phyloP scores from a whole-genome alignment of 169 alveolate genomes.

The Amoebophrya sp. region DNA sequence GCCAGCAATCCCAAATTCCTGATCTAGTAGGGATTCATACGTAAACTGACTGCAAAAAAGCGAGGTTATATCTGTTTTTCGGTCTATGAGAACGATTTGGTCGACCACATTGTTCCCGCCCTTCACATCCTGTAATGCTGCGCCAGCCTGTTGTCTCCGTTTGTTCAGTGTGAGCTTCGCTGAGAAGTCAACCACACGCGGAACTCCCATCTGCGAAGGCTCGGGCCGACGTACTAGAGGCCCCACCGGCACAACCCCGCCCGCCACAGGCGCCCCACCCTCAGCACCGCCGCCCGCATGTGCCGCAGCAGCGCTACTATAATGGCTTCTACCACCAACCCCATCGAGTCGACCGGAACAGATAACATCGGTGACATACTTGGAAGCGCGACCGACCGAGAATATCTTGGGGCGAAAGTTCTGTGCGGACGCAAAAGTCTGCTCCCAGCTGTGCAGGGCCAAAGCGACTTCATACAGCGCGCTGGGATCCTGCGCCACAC shows the following conservation, averaged over 20 bases:
- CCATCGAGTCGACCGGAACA: neutral
- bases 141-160: conserved; percentile 2
- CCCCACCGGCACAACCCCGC: neutral
- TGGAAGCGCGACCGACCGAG: neutral
- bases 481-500: conserved; percentile 1
- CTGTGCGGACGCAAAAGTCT: neutral
- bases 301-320: neutral
- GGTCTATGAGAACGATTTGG: conserved; percentile 57
- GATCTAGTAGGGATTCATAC: conserved; percentile 67
- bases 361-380: neutral
- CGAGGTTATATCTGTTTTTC: conserved; percentile 63
- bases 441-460: neutral
- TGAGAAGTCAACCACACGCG: neutral
- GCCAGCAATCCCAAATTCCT: neutral
- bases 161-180: neutral
- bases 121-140: neutral
- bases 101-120: conserved; percentile 29
- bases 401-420: neutral
- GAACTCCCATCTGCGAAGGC: neutral
- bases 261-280: neutral
- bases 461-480: conserved; percentile 8
- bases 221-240: neutral
- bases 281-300: neutral
- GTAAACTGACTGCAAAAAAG: conserved; percentile 64
- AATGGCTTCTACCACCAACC: neutral